phyloP scores from a whole-genome alignment of 2,329 filamentous ascomycete species.

The Diatrype stigma region DNA sequence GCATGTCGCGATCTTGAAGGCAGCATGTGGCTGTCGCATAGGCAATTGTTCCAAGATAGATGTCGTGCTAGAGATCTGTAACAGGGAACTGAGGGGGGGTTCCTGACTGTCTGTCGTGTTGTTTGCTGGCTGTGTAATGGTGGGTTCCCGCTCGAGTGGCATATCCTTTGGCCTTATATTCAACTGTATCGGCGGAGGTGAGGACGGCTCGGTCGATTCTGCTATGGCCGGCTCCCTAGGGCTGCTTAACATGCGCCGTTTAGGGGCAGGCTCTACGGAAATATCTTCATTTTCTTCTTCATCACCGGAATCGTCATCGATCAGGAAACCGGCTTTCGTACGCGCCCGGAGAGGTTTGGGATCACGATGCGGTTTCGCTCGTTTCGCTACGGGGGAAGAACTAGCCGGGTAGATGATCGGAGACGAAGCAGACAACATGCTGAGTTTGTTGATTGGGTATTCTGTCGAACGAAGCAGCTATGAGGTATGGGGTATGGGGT shows the following conservation, averaged over 20 bases:
- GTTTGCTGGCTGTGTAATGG: slow-evolving; percentile 2
- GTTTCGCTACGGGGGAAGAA: slow-evolving; percentile 37
- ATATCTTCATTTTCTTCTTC: slow-evolving; percentile 28
- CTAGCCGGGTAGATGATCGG: slow-evolving; percentile 52
- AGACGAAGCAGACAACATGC: slow-evolving; percentile 58
- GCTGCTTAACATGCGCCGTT: slow-evolving; percentile 39
- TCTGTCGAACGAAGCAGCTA: not conserved
- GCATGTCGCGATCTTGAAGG: slow-evolving; percentile 48
- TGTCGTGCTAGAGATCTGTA: slow-evolving; percentile 13
- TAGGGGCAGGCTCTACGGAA: slow-evolving; percentile 32
- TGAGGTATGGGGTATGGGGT: not conserved
- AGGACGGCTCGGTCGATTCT: slow-evolving; percentile 21
- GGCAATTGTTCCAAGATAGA: slow-evolving; percentile 18
- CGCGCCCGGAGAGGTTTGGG: slow-evolving; percentile 28
- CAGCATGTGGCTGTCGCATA: slow-evolving; percentile 14
- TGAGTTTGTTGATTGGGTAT: slow-evolving; percentile 16
- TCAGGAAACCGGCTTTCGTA: slow-evolving; percentile 38
- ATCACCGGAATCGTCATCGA: slow-evolving; percentile 38
- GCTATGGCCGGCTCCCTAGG: slow-evolving; percentile 14
- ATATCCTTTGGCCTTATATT: slow-evolving; percentile 6
- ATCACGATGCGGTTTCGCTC: slow-evolving; percentile 30
- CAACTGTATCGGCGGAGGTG: slow-evolving; percentile 13
- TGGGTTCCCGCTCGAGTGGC: not conserved
- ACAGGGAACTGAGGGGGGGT: slow-evolving; percentile 16
- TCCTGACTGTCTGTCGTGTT: slow-evolving; percentile 3